These are phyloP conservation scores for Peronospora farinosa DNA, from an alignment of 352 stramenopile genomes.

Conservation along the genomic window DNA sequence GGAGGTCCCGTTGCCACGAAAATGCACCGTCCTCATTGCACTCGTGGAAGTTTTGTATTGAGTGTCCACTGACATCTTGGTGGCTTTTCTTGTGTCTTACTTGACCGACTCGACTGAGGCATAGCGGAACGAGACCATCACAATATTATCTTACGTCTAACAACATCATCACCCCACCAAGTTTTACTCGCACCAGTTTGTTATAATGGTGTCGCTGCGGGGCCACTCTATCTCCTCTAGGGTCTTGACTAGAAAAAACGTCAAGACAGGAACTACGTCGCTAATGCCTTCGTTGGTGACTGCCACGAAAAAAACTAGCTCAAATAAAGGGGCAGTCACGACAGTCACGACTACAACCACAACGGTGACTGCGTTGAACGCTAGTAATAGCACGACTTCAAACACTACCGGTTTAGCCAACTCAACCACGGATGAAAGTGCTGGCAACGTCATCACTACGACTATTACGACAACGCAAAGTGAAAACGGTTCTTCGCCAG, in stretches of 20 bases:
- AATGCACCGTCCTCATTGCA: slow-evolving; percentile 23
- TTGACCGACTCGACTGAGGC: slow-evolving; percentile 14
- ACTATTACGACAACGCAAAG: slow-evolving; percentile 12
- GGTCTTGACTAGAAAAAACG: slow-evolving; percentile 8
- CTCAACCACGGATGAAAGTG: slow-evolving; percentile 1
- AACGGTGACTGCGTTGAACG: slow-evolving; percentile 11
- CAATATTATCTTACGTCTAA: slow-evolving; percentile 42
- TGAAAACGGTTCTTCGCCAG: slow-evolving; percentile 10
- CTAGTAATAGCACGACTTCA: slow-evolving; percentile 3
- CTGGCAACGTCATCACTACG: slow-evolving; percentile 11
- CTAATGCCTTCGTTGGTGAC: slow-evolving; percentile 8
- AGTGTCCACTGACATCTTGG: slow-evolving; percentile 14
- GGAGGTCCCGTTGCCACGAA: slow-evolving; percentile 15
- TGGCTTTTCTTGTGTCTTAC: slow-evolving; percentile 14
- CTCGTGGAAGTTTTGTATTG: slow-evolving; percentile 10
- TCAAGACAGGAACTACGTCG: neutral
- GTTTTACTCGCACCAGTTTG: slow-evolving; percentile 10
- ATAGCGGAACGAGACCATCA: slow-evolving; percentile 9
- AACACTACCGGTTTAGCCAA: slow-evolving; percentile 7
- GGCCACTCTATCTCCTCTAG: slow-evolving; percentile 15
- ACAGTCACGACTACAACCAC: slow-evolving; percentile 20
- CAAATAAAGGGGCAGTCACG: slow-evolving; percentile 14
- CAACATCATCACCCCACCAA: slow-evolving; percentile 25
- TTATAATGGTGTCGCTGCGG: slow-evolving; percentile 22
- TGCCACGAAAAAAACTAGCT: slow-evolving; percentile 18